These are phyloP conservation scores for Cornus kousa DNA, from an alignment of 148 eudicot species.

Conservation along the genomic window DNA sequence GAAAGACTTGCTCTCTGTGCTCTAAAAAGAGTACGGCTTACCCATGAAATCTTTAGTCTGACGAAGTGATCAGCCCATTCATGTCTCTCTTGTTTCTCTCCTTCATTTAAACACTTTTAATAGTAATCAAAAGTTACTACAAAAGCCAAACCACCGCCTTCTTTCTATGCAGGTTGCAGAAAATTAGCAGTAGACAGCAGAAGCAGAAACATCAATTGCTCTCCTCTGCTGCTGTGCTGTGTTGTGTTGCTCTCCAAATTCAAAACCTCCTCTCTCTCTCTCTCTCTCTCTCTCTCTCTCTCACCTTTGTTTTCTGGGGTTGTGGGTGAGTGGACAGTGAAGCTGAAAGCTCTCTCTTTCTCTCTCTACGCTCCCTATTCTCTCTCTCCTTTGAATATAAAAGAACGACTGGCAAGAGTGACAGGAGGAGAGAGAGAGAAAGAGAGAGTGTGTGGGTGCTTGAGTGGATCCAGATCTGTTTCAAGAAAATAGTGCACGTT, in stretches of 20 bases:
- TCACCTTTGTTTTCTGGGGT: neutral
- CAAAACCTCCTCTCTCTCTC: too few species aligned
- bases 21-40: neutral
- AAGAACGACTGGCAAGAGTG: neutral
- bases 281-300: too few species aligned
- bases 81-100: neutral
- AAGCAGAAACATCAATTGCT: constrained; percentile 10
- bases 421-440: neutral
- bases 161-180: constrained; percentile 13
- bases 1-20: neutral
- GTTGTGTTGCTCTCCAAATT: too few species aligned
- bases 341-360: neutral
- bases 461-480: neutral
- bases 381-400: neutral
- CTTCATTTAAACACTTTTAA: too few species aligned
- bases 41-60: constrained; percentile 14
- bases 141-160: constrained; percentile 39
- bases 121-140: constrained; percentile 11
- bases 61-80: constrained; percentile 3
- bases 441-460: neutral
- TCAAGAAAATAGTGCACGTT: neutral
- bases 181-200: neutral
- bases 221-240: neutral
- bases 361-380: too few species aligned
- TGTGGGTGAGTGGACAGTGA: neutral